phyloP scores from a whole-genome alignment of 345 rosid species.

The Syzygium aromaticum region DNA sequence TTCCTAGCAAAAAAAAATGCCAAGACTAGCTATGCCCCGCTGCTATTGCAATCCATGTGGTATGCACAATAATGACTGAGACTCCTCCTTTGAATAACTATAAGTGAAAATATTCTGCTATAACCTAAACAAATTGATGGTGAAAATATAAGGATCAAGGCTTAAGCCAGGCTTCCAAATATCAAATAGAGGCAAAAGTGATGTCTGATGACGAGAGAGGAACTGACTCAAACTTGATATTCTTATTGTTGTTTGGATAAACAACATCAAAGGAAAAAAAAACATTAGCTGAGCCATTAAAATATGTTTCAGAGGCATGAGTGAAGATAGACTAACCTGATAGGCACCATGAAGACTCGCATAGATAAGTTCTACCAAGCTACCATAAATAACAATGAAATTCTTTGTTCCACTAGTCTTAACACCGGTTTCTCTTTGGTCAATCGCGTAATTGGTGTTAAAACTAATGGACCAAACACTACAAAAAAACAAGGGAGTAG shows the following conservation, averaged over 20 bases:
- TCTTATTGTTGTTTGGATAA: neutral
- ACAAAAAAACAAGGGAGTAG: too few species aligned
- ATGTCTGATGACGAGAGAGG: neutral
- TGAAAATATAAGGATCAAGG: neutral
- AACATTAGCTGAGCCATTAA: neutral
- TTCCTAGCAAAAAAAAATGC: neutral
- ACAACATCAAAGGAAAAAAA: neutral
- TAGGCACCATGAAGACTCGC: slow-evolving; percentile 97
- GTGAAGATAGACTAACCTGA: slow-evolving; percentile 42
- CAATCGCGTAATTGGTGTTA: slow-evolving; percentile 86
- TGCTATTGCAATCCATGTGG: neutral
- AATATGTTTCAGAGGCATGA: neutral
- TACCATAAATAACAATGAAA: slow-evolving; percentile 89
- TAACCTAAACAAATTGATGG: neutral
- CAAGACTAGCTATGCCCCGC: neutral
- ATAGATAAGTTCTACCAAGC: slow-evolving; percentile 97
- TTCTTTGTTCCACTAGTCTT: slow-evolving; percentile 93
- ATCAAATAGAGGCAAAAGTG: neutral
- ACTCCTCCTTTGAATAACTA: neutral
- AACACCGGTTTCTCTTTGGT: slow-evolving; percentile 91
- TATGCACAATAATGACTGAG: neutral
- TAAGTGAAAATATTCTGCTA: neutral
- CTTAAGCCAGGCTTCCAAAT: neutral
- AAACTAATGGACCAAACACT: slow-evolving; percentile 90
- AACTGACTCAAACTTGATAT: neutral